Base-by-base conservation (phyloP, 345 rosid species). In the Eutrema heterophyllum region DNA sequence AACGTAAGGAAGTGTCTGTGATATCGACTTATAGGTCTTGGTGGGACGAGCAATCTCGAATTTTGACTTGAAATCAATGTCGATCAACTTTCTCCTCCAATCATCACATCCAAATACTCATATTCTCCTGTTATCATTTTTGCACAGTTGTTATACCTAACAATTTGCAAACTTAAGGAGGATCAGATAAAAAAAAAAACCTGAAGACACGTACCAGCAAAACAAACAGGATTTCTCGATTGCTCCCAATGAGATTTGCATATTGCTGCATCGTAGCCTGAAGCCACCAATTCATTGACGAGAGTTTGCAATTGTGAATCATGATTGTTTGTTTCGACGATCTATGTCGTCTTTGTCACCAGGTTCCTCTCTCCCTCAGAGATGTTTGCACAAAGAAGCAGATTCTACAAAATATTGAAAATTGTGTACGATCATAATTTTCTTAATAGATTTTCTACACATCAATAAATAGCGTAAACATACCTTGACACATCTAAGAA, bases 21-120 rank as follows among this genome's bases (percentile, higher is more conserved):
- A 80, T 45, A 94, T 68, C 5, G 85, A 73, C 35, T 80, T 85
- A 64, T 87, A 88, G 4, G 80, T 26, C 56, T 84, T 82, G 0
- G 93, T 91, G 0, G 95, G 81, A 48, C 93, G 80, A 16, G 93
- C 95, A 7, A 94, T 85, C 68, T 88, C 83, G 26, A 94, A 91
- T 66, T 94, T 91, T 11, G 95, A 89, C 45, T 80, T 81, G 75
- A 91, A 91, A 45, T 89, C 93, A 11, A 86, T 52, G 66, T 93
- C 97, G 55, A 93, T 71, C 53, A 93, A 30, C 96, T 75, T 72
- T 87, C 85, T 0, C 86, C 84, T 62, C 81, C 74, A 4, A 83
- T 50, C 13, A 81, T 70, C 73, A 86, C 98, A 68, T 87, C 97
- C 35, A 89, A 53, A 57, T 87, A 91, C 39, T 91, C 87, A 26